Evolutionary conservation across 441 rosid genomes (phyloP).

Genomic region (Melastoma candidum): DNA sequence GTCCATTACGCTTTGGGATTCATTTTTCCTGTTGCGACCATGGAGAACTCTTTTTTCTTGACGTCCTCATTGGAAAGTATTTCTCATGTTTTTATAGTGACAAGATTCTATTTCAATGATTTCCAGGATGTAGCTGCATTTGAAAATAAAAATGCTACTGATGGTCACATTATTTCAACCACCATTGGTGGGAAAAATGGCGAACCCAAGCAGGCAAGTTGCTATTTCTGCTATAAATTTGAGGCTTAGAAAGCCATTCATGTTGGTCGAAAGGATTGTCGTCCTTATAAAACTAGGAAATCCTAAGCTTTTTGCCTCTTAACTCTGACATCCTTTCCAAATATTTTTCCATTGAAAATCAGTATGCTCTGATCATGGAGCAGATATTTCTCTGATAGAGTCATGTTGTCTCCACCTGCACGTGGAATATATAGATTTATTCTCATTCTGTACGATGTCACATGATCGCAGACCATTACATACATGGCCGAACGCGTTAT

Average conservation of each 20-base stretch:
- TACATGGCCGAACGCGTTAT: slow-evolving; percentile 19
- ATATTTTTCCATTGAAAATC: background rate
- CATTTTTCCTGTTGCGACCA: too few relatives aligned
- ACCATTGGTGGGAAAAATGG: slow-evolving; percentile 18
- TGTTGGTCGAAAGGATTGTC: too few relatives aligned
- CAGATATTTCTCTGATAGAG: too few relatives aligned
- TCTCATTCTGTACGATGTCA: slow-evolving; percentile 1
- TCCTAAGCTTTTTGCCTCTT: background rate
- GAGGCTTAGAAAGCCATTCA: background rate
- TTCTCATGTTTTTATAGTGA: too few relatives aligned
- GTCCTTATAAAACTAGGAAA: background rate
- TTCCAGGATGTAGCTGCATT: background rate
- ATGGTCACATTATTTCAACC: slow-evolving; percentile 16
- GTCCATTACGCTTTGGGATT: too few relatives aligned
- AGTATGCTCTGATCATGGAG: too few relatives aligned
- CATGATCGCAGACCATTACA: slow-evolving; percentile 12
- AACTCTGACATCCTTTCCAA: background rate
- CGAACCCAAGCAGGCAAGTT: slow-evolving; percentile 15
- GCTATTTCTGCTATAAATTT: background rate
- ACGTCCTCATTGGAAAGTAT: too few relatives aligned
- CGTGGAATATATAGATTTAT: background rate
- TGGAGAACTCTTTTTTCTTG: too few relatives aligned
- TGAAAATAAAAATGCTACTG: slow-evolving; percentile 8
- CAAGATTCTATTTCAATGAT: too few relatives aligned
- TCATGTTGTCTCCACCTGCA: too few relatives aligned